Conservation (phyloP, 495 filamentous ascomycete genomes). For the Penicillium lividum region DNA sequence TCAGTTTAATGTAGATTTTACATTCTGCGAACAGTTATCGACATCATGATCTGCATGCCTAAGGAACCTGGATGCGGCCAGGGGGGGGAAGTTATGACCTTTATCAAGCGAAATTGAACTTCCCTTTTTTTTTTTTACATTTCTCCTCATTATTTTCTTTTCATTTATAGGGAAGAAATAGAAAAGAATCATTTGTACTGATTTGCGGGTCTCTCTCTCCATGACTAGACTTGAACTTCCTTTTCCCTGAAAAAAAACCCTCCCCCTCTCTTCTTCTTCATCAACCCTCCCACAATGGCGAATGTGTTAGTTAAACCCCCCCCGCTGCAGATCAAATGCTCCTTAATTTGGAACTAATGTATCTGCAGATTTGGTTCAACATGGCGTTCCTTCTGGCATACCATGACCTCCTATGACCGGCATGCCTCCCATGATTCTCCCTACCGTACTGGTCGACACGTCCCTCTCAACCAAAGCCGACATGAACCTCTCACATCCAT, state of each 20-base stretch:
- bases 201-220: not conserved
- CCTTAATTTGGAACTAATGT: not conserved
- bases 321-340: not conserved
- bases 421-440: slow-evolving; percentile 86
- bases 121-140: not conserved
- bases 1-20: not conserved
- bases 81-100: slow-evolving; percentile 12
- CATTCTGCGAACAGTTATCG: slow-evolving; percentile 16
- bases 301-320: slow-evolving; percentile 23
- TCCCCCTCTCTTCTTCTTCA: slow-evolving; percentile 1
- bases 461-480: slow-evolving; percentile 71
- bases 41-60: slow-evolving; percentile 36
- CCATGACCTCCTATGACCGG: slow-evolving; percentile 79
- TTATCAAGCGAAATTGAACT: not conserved
- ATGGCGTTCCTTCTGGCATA: slow-evolving; percentile 90
- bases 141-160: slow-evolving; percentile 4
- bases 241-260: slow-evolving; percentile 6
- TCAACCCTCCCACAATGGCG: slow-evolving; percentile 26
- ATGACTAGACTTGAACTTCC: slow-evolving; percentile 4
- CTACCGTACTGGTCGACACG: slow-evolving; percentile 78
- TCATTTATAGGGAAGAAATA: not conserved
- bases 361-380: slow-evolving; percentile 56
- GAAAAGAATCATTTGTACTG: not conserved
- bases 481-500: slow-evolving; percentile 75
- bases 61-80: slow-evolving; percentile 28